Evolutionary conservation across 306 rosid genomes (phyloP).

Genomic region (Hippophae tibetana): DNA sequence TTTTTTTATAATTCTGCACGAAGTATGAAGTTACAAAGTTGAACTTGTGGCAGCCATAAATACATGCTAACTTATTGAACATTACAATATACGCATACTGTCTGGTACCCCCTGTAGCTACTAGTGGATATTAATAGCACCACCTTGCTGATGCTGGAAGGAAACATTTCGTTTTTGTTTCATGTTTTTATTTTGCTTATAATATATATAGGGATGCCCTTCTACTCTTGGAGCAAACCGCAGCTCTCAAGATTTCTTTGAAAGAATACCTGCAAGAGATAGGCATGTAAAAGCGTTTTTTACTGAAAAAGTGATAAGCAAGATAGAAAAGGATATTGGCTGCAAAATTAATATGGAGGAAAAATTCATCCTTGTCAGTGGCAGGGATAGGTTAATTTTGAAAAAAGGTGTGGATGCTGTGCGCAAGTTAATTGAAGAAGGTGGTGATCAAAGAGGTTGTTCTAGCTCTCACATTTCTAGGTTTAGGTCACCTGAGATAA

Average conservation of each 20-base stretch:
- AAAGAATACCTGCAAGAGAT: slow-evolving; percentile 92
- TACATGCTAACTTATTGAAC: background rate
- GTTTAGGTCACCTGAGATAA: slow-evolving; percentile 88
- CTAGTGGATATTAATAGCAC: background rate
- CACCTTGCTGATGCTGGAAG: background rate
- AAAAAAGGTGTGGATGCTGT: slow-evolving; percentile 94
- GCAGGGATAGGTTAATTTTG: slow-evolving; percentile 79
- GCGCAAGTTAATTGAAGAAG: slow-evolving; percentile 74
- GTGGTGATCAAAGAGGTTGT: slow-evolving; percentile 56
- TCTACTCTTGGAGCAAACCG: slow-evolving; percentile 95
- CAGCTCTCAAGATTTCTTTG: slow-evolving; percentile 84
- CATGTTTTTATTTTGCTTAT: slow-evolving; percentile 17
- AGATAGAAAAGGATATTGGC: slow-evolving; percentile 81
- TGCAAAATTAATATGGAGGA: slow-evolving; percentile 96
- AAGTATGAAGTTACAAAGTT: background rate
- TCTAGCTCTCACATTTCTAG: slow-evolving; percentile 57
- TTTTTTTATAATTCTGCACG: background rate
- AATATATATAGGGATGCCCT: slow-evolving; percentile 71
- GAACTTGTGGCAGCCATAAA: background rate
- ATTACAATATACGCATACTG: background rate
- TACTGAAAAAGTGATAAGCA: slow-evolving; percentile 62
- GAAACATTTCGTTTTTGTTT: background rate
- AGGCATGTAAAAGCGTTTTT: slow-evolving; percentile 64
- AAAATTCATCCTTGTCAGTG: slow-evolving; percentile 79
- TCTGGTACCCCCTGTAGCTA: background rate